Base-by-base conservation (phyloP, 805 yeast species). In the Naumovozyma baii region DNA sequence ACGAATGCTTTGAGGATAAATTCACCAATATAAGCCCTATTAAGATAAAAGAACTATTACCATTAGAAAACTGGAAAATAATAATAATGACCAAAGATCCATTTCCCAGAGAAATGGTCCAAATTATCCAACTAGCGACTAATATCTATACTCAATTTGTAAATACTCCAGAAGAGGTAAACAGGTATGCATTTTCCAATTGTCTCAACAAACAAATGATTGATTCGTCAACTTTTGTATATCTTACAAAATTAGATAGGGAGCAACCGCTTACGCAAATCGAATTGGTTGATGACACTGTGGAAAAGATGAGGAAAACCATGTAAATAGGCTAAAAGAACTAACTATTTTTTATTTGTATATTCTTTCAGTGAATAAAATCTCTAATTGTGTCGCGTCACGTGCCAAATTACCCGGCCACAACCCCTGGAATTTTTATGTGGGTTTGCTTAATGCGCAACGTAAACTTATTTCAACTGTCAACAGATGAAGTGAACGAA, bases 121-220 rank as follows among this genome's bases (percentile, higher is more conserved):
- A 46, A 18, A 22, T 46, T 4, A 32, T 50, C 19, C 43, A 43
- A 29, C 51, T 45, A 40, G 36, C 38, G 19, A 38, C 52, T 2
- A 46, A 40, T 18, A 42, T 53, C 3, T 42, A 44, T 18, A 42
- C 48, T 2, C 54, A 51, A 31, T 47, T 54, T 33, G 51, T 49
- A 13, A 36, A 39, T 3, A 39, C 38, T 13, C 38, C 50, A 17
- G 47, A 45, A 7, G 44, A 46, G 2, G 49, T 44, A 7, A 39
- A 41, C 3, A 41, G 34, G 29, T 36, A 46, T 18, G 34, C 34
- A 18, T 39, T 41, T 20, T 44, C 50, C 17, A 43, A 35, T n/a
- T 52, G 59, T 36, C 37, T 48, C 13, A 34, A 35, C 20, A 47
- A 46, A 22, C 49, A 38, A 25, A 49, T 51, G 56, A 40, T 53